These are phyloP conservation scores for Nematodospora anomalae DNA, from an alignment of 1,139 yeast species.

Conservation along the genomic window DNA sequence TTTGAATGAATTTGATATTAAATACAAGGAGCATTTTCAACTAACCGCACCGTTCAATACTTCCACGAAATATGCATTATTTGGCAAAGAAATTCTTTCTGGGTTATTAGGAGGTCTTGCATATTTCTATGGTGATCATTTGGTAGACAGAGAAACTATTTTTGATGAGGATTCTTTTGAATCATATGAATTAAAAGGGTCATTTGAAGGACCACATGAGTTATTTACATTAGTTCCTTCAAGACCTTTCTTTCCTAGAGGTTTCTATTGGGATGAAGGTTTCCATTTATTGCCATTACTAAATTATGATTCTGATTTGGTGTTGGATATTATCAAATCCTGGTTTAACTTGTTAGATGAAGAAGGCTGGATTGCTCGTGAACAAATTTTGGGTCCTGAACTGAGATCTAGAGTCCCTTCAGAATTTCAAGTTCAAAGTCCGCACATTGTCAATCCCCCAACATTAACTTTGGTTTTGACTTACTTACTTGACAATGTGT, in stretches of 20 bases:
- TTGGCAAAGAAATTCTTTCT: constrained; percentile 78
- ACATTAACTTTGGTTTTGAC: constrained; percentile 82
- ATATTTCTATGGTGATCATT: constrained; percentile 82
- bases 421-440: constrained; percentile 85
- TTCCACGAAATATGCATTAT: constrained; percentile 43
- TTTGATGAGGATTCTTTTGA: constrained; percentile 67
- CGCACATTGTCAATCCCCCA: constrained; percentile 94
- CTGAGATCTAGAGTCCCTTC: constrained; percentile 85
- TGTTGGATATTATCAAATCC: constrained; percentile 75
- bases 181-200: constrained; percentile 52
- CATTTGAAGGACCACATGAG: constrained; percentile 65
- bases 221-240: constrained; percentile 87
- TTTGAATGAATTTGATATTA: constrained; percentile 46
- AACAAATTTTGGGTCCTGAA: constrained; percentile 90
- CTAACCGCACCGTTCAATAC: constrained; percentile 57
- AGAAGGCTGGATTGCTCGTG: constrained; percentile 97
- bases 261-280: constrained; percentile 99
- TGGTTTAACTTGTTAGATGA: constrained; percentile 88
- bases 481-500: constrained; percentile 51
- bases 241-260: constrained; percentile 92
- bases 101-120: constrained; percentile 89
- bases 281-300: constrained; percentile 83
- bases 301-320: constrained; percentile 82
- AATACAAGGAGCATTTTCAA: constrained; percentile 55
- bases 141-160: constrained; percentile 72